These are phyloP conservation scores for Stereocaulon alpinum DNA, from an alignment of 495 filamentous ascomycete species.

Conservation along the genomic window DNA sequence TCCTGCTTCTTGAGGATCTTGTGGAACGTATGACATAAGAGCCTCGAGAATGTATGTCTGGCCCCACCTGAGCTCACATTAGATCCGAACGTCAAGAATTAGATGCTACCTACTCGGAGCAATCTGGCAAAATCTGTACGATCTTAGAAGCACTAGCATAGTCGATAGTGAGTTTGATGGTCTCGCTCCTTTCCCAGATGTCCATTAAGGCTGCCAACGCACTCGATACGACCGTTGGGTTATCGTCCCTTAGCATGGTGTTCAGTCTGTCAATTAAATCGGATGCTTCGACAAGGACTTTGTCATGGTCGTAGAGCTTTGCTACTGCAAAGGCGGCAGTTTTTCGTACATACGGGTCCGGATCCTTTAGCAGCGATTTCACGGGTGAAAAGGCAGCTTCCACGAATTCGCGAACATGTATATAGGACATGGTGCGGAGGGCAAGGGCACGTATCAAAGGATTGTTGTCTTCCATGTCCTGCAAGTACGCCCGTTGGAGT, in stretches of 20 bases:
- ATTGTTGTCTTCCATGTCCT: constrained; percentile 94
- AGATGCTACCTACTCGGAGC: constrained; percentile 68
- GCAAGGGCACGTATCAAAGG: constrained; percentile 89
- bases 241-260: constrained; percentile 81
- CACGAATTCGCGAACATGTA: constrained; percentile 94
- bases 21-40: constrained; percentile 95
- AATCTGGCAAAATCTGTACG: constrained; percentile 90
- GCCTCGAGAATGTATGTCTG: constrained; percentile 98
- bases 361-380: constrained; percentile 72
- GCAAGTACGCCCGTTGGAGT: neutral
- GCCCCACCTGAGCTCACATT: constrained; percentile 65
- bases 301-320: constrained; percentile 95
- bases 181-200: constrained; percentile 96
- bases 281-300: constrained; percentile 75
- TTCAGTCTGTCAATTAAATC: constrained; percentile 92
- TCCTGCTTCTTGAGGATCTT: constrained; percentile 76
- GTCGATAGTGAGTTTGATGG: constrained; percentile 96
- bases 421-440: constrained; percentile 90
- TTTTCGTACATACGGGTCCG: constrained; percentile 94
- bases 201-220: constrained; percentile 89
- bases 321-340: constrained; percentile 94
- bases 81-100: constrained; percentile 17
- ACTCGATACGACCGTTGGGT: constrained; percentile 92
- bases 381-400: constrained; percentile 78
- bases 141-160: constrained; percentile 95